A percentile compares a stretch with the other conserved stretches of the same genome.
phyloP scores from a whole-genome alignment of 2,329 filamentous ascomycete genomes.

The Rutstroemia sydowiana region DNA sequence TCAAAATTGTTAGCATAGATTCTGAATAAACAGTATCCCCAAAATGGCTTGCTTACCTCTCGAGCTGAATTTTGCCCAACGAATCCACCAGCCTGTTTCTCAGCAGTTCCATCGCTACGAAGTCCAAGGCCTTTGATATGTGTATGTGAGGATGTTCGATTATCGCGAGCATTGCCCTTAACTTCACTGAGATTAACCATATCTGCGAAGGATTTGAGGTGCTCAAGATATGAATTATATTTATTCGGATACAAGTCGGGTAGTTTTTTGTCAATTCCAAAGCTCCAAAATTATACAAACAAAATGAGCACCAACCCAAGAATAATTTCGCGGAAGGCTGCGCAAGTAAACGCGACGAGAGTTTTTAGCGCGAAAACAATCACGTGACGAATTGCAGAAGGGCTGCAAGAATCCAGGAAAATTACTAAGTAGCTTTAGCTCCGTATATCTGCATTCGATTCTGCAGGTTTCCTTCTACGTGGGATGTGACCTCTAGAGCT shows the following conservation, averaged over 20 bases:
- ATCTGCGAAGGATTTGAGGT: conserved; percentile 23
- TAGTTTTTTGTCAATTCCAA: background rate
- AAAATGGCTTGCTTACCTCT: too few relatives aligned
- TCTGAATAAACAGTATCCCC: too few relatives aligned
- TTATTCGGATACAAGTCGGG: too few relatives aligned
- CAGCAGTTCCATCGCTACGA: conserved; percentile 76
- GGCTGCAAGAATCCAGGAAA: background rate
- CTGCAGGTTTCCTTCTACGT: too few relatives aligned
- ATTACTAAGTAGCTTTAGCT: too few relatives aligned
- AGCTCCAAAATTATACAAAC: conserved; percentile 3
- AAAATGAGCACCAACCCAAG: too few relatives aligned
- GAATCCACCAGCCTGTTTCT: conserved; percentile 73
- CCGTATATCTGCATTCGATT: too few relatives aligned
- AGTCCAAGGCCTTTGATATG: conserved; percentile 95
- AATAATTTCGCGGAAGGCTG: conserved; percentile 11
- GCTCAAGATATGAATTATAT: background rate
- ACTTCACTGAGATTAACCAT: conserved; percentile 93
- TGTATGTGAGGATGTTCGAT: conserved; percentile 91
- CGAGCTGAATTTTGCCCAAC: conserved; percentile 81
- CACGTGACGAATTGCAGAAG: conserved; percentile 2
- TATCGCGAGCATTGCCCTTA: conserved; percentile 89
- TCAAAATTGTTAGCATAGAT: conserved; percentile 78
- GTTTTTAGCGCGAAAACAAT: background rate
- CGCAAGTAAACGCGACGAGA: conserved; percentile 7
- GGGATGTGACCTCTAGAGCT: too few relatives aligned